Conservation (phyloP, 805 yeast species). For the Ogataea glucozyma region DNA sequence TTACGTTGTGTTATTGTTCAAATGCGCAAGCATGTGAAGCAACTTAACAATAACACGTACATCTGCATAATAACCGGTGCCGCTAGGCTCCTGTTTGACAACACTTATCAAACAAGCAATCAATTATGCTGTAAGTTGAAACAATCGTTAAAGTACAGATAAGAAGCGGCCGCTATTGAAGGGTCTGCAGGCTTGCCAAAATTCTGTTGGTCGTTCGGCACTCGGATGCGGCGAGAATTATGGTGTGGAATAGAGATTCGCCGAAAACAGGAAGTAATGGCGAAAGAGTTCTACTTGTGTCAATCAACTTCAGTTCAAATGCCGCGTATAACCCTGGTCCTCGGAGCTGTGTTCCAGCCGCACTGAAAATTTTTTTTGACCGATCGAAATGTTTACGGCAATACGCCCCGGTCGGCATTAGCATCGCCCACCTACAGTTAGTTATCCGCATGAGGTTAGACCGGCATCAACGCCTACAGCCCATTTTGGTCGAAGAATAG, state of each 20-base stretch:
- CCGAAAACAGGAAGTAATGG: not conserved
- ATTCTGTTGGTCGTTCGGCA: not conserved
- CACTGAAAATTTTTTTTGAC: not conserved
- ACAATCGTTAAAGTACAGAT: too few relatives aligned
- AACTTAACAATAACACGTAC: too few relatives aligned
- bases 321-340: not conserved
- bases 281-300: not conserved
- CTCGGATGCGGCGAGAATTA: not conserved
- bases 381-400: not conserved
- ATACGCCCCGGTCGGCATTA: conserved; percentile 6
- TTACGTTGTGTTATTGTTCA: not conserved
- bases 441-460: not conserved
- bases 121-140: too few relatives aligned
- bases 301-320: too few relatives aligned
- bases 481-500: too few relatives aligned
- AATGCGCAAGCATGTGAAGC: too few relatives aligned
- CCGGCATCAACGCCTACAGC: too few relatives aligned
- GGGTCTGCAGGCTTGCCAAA: too few relatives aligned
- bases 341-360: too few relatives aligned
- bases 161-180: too few relatives aligned
- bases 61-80: too few relatives aligned
- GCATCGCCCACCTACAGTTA: not conserved
- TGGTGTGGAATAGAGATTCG: not conserved
- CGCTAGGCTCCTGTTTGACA: conserved; percentile 3
- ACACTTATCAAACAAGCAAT: not conserved